A percentile compares a stretch with the other conserved stretches of the same genome.
These are phyloP conservation scores for Chaetomiaceae sp. DNA, from an alignment of 2,329 filamentous ascomycete genomes.

Conservation along the genomic window DNA sequence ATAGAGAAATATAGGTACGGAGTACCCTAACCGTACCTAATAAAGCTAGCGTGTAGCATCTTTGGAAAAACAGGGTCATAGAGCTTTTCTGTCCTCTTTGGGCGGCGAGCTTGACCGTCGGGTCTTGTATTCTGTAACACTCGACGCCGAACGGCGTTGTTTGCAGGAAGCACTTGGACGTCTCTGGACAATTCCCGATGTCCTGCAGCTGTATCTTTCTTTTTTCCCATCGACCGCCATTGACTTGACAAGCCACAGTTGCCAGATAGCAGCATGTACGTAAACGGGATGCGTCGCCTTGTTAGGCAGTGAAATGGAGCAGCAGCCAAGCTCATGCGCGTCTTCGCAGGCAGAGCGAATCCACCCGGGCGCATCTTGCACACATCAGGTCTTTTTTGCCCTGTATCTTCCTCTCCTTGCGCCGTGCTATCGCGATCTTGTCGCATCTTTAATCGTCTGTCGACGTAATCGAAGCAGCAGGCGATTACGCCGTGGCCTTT, in stretches of 20 bases:
- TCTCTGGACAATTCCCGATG: background rate
- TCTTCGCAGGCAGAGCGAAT: constrained; percentile 13
- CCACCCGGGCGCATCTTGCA: constrained; percentile 21
- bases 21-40: no score
- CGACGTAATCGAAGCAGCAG: no score
- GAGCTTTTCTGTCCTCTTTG: background rate
- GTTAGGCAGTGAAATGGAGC: constrained; percentile 20
- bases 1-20: no score
- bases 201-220: background rate
- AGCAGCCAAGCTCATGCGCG: constrained; percentile 15
- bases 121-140: constrained; percentile 26
- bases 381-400: constrained; percentile 26
- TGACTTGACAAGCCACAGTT: background rate
- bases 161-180: background rate
- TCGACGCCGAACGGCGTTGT: constrained; percentile 4
- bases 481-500: background rate
- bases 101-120: background rate
- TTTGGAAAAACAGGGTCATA: no score
- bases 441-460: constrained; percentile 6
- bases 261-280: background rate
- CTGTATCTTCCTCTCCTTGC: constrained; percentile 4
- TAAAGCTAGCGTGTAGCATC: no score
- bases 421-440: constrained; percentile 21
- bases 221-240: background rate
- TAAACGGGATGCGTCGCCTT: constrained; percentile 12